These are phyloP conservation scores for Penicillium sclerotiorum DNA, from an alignment of 2,329 filamentous ascomycete genomes.

Conservation along the genomic window DNA sequence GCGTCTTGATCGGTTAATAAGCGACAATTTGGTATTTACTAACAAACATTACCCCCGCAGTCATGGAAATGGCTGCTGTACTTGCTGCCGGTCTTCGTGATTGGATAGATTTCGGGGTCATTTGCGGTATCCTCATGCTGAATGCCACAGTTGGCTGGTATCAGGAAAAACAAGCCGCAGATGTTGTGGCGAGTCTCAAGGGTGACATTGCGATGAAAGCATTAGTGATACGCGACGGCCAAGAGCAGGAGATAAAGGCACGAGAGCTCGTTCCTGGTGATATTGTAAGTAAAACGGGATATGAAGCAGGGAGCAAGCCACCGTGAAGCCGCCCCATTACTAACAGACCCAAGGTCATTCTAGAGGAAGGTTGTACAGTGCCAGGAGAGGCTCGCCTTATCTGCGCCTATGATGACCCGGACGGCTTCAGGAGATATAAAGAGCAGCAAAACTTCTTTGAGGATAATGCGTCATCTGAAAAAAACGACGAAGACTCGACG, in stretches of 20 bases:
- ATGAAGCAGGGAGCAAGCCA: too few species aligned
- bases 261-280: conserved; percentile 76
- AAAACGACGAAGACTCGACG: conserved; percentile 54
- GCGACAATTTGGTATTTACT: not conserved
- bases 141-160: conserved; percentile 80
- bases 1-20: conserved; percentile 40
- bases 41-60: conserved; percentile 19
- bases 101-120: conserved; percentile 78
- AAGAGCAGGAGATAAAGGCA: conserved; percentile 67
- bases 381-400: conserved; percentile 72
- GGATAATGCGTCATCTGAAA: conserved; percentile 62
- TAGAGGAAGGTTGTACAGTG: conserved; percentile 72
- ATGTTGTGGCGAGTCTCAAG: conserved; percentile 73
- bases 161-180: conserved; percentile 78
- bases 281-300: too few species aligned
- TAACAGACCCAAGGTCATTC: too few species aligned
- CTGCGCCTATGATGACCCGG: conserved; percentile 70
- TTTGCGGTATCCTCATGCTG: conserved; percentile 72
- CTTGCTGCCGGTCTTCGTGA: conserved; percentile 73
- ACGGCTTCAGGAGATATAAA: conserved; percentile 68
- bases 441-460: conserved; percentile 65
- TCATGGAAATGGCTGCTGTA: conserved; percentile 76
- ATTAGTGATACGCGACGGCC: conserved; percentile 67
- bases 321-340: too few species aligned
- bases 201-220: conserved; percentile 79